Evolutionary conservation across 2,329 filamentous ascomycete species (phyloP), one percentile per base, ranked within the genome.

Genomic region (Blastomyces percursus): DNA sequence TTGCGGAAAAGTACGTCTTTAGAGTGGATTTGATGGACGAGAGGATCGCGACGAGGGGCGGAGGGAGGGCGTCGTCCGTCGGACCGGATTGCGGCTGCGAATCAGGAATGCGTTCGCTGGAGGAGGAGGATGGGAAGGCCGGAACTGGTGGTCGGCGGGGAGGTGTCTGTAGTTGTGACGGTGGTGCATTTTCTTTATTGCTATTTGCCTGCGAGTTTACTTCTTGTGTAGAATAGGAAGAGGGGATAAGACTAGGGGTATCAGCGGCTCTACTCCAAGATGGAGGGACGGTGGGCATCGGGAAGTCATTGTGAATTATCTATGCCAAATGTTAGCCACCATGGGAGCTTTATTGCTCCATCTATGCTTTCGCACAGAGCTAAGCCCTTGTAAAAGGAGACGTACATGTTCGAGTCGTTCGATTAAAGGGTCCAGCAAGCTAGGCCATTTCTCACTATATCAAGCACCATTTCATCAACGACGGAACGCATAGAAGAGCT

Each of bases 301-400:
- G 86, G 69, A 96, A 96, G 60, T 87, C 86, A 71, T 85, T 81
- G 73, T 84, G 83, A 50, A 89, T 84, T 67, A 91, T 93, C 90
- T 95, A 50, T 60, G 51, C 24, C 27, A 50, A 30, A 8, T 59
- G 40, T 59, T 35, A 63, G 59, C 61, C 35, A 19, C 54, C 64
- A 56, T 32, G 62, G 38, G 51, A 55, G 21, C 9, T 56, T 56
- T 56, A 40, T 56, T 21, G 16, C 21, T 27, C 19, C 32, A 12
- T 38, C 4, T 35, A 27, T 1, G 14, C n/a, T 35, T 42, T 19
- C 54, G n/a, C 21, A 2, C 21, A 42, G n/a, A 38, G 48, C 24
- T 51, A 51, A 57, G 54, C 19, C 19, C n/a, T 27, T 40, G n/a
- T 35, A 27, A 16, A 21, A 21, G 14, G 21, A 42, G 11, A 30